Percentiles rank a stretch among this genome's conserved stretches.
Conservation (phyloP, 495 filamentous ascomycete species). For the Amorphotheca resinae region DNA sequence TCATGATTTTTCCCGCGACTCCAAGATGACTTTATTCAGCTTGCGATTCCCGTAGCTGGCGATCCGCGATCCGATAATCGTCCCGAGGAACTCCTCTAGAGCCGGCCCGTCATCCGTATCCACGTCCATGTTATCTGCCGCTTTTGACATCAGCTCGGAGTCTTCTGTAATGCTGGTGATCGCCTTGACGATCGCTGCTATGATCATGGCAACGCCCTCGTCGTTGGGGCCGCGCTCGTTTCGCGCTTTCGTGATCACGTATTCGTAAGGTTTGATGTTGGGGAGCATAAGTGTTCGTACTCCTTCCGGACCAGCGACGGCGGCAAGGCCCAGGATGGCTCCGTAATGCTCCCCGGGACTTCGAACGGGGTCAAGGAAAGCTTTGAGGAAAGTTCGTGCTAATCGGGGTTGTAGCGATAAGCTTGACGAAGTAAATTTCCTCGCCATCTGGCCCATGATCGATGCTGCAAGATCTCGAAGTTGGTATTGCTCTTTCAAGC, state of each 20-base stretch:
- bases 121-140: slow-evolving; percentile 28
- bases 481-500: slow-evolving; percentile 50
- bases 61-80: slow-evolving; percentile 47
- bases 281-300: slow-evolving; percentile 71
- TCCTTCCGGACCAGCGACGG: slow-evolving; percentile 63
- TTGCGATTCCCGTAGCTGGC: slow-evolving; percentile 36
- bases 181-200: slow-evolving; percentile 48
- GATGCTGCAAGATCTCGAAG: slow-evolving; percentile 77
- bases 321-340: slow-evolving; percentile 62
- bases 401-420: slow-evolving; percentile 72
- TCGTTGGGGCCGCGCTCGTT: slow-evolving; percentile 48
- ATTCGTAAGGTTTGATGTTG: slow-evolving; percentile 66
- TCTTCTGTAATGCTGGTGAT: slow-evolving; percentile 27
- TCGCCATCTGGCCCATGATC: slow-evolving; percentile 58
- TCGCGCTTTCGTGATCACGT: slow-evolving; percentile 46
- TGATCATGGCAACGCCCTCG: slow-evolving; percentile 28
- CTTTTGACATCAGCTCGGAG: slow-evolving; percentile 25
- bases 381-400: slow-evolving; percentile 80
- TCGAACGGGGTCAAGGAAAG: slow-evolving; percentile 74
- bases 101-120: slow-evolving; percentile 35
- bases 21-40: slow-evolving; percentile 37
- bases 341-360: slow-evolving; percentile 76
- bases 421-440: slow-evolving; percentile 62
- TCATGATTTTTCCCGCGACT: slow-evolving; percentile 21
- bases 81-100: slow-evolving; percentile 41